Base-by-base conservation (phyloP, 169 alveolate species). In the Babesia bovis region DNA sequence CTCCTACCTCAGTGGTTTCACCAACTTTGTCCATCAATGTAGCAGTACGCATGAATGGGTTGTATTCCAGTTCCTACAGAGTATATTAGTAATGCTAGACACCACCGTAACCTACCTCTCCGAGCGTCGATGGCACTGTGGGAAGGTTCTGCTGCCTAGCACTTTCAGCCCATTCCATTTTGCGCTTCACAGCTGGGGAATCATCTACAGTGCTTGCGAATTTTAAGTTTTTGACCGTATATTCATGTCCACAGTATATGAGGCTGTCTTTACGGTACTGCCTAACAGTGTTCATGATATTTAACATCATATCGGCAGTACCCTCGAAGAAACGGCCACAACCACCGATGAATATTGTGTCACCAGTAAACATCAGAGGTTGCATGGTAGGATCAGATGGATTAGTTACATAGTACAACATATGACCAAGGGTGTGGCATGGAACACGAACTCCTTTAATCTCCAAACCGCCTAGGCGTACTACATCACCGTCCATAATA, bases 271-370 rank as follows among this genome's bases (percentile, higher is more conserved):
- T 81, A 28, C 96, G 96, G 7, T 92, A 77, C n/a, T 57, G 69
- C 15, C 63, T 60, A 17, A 84, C 55, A 52, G 68, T 53, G 53
- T 72, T 71, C 33, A 84, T 68, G 30, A 94, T 79, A 42, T 66
- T 87, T 6, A 74, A 68, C 97, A 96, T 95, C 67, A 83, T 79
- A 32, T 41, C 69, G 32, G 96, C 96, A 40, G 75, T 60, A 6
- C 99, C 99, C 81, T 96, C 98, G 79, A 96, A 96, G 83, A 95
- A 95, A 41, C 96, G 78, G 0, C 99, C 99, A 67, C 98, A 94
- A 0, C 98, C 98, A 19, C 95, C 98, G 10, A 96, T 83, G 68
- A 96, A 96, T 3, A 96, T 45, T 2, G 99, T 96, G 69, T 96
- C 99, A 2, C 99, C 94, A 28, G 90, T 82, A 82, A 85, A 86